A percentile compares a stretch with the other conserved stretches of the same genome.
Conservation (phyloP, 2,329 filamentous ascomycete genomes). For the Ceratocystis harringtonii region DNA sequence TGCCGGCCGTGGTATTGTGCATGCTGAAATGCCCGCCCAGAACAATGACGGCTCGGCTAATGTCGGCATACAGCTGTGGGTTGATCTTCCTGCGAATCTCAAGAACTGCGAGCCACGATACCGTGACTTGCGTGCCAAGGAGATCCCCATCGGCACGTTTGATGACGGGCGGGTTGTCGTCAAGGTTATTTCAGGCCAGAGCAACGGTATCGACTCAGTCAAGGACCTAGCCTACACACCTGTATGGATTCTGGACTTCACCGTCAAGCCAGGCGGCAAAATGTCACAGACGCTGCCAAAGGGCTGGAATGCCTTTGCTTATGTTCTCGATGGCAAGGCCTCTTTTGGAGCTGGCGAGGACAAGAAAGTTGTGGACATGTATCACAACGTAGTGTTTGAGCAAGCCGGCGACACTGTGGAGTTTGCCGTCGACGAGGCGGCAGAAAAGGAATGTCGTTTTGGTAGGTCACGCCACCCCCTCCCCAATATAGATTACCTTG, state of each 20-base stretch:
- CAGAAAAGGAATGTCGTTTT: slow-evolving; percentile 42
- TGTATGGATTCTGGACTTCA: slow-evolving; percentile 86
- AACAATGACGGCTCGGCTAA: slow-evolving; percentile 63
- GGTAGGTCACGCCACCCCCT: slow-evolving; percentile 19
- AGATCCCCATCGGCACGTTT: slow-evolving; percentile 61
- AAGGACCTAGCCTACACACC: slow-evolving; percentile 90
- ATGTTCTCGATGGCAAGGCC: slow-evolving; percentile 61
- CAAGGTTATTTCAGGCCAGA: slow-evolving; percentile 81
- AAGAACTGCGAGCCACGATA: slow-evolving; percentile 88
- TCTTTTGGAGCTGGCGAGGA: slow-evolving; percentile 42
- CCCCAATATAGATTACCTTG: background rate
- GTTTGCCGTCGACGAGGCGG: slow-evolving; percentile 51
- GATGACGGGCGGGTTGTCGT: slow-evolving; percentile 62
- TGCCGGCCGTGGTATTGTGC: slow-evolving; percentile 77
- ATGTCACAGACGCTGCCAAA: slow-evolving; percentile 60
- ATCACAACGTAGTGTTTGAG: slow-evolving; percentile 81
- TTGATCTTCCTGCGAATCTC: slow-evolving; percentile 67
- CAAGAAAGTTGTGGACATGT: slow-evolving; percentile 46
- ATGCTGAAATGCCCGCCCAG: slow-evolving; percentile 84
- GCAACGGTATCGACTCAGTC: slow-evolving; percentile 70
- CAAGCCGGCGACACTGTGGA: slow-evolving; percentile 61
- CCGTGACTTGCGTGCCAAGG: slow-evolving; percentile 61
- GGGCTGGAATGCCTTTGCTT: slow-evolving; percentile 83
- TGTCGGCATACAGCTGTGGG: slow-evolving; percentile 87
- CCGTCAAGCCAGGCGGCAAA: slow-evolving; percentile 61